Percentiles rank a stretch among this genome's conserved stretches.
These are phyloP conservation scores for Hyaloperonospora brassicae DNA, from an alignment of 352 stramenopile genomes.

Conservation along the genomic window DNA sequence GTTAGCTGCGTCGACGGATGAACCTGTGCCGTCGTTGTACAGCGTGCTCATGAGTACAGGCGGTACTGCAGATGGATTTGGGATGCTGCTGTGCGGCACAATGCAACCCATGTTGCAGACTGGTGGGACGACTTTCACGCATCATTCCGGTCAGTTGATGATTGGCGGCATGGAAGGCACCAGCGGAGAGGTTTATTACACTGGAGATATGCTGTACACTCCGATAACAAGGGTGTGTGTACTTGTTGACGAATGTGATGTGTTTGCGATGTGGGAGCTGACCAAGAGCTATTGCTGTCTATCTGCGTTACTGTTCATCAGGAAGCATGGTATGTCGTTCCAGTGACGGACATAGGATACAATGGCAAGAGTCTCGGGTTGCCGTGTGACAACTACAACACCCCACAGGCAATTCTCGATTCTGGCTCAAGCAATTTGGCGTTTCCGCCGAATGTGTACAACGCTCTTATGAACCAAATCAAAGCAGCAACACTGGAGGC, in stretches of 20 bases:
- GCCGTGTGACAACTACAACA: slow-evolving; percentile 61
- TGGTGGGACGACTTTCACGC: slow-evolving; percentile 33
- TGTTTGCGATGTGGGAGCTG: slow-evolving; percentile 1
- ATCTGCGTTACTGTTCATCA: slow-evolving; percentile 15
- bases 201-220: slow-evolving; percentile 66
- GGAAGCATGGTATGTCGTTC: slow-evolving; percentile 80
- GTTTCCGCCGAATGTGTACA: slow-evolving; percentile 70
- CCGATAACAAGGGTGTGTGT: slow-evolving; percentile 47
- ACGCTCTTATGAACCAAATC: slow-evolving; percentile 64
- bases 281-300: neutral
- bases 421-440: slow-evolving; percentile 78
- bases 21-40: slow-evolving; percentile 48
- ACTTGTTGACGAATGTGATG: neutral
- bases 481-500: slow-evolving; percentile 41
- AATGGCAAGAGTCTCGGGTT: slow-evolving; percentile 49
- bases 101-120: slow-evolving; percentile 57
- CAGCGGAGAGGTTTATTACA: slow-evolving; percentile 51
- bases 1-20: slow-evolving; percentile 35
- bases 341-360: slow-evolving; percentile 66
- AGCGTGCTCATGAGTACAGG: slow-evolving; percentile 38
- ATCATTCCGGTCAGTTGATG: slow-evolving; percentile 54
- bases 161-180: slow-evolving; percentile 55
- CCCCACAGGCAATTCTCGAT: slow-evolving; percentile 72
- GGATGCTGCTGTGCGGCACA: slow-evolving; percentile 69
- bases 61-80: slow-evolving; percentile 47